These are phyloP conservation scores for Annona cherimola DNA, from an alignment of 164 flowering plant species.

Conservation along the genomic window DNA sequence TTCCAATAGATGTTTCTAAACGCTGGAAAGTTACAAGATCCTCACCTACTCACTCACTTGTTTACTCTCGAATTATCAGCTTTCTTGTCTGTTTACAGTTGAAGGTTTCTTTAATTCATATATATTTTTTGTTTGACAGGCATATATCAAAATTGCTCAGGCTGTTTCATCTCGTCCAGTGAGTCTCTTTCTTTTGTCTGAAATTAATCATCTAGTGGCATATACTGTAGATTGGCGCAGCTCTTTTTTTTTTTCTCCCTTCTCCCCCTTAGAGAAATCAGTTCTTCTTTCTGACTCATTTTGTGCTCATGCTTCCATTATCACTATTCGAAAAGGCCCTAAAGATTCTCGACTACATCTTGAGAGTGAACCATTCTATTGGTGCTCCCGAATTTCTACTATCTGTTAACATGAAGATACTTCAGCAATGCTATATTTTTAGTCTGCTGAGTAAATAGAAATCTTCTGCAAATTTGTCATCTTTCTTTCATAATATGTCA, in stretches of 20 bases:
- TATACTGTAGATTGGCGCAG: background rate
- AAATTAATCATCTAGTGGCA: background rate
- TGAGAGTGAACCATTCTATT: background rate
- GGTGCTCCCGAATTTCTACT: background rate
- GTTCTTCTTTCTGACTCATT: no score
- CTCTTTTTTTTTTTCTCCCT: no score
- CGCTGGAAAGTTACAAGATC: no score
- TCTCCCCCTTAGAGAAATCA: background rate
- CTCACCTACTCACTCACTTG: no score
- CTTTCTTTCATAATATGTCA: background rate
- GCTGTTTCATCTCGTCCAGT: slow-evolving; percentile 93
- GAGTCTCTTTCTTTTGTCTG: slow-evolving; percentile 28
- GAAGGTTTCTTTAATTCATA: background rate
- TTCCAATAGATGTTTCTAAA: no score
- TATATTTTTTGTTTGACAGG: slow-evolving; percentile 42
- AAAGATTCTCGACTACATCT: background rate
- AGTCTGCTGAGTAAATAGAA: background rate
- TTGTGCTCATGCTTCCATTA: no score
- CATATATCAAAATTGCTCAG: slow-evolving; percentile 93
- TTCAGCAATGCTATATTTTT: background rate
- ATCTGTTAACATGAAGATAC: background rate
- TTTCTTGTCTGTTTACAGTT: background rate
- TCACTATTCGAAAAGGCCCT: no score
- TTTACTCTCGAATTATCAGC: background rate
- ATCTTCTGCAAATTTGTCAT: background rate